Conservation (phyloP, 768 basidiomycete species). For the Cytidiella melzeri region DNA sequence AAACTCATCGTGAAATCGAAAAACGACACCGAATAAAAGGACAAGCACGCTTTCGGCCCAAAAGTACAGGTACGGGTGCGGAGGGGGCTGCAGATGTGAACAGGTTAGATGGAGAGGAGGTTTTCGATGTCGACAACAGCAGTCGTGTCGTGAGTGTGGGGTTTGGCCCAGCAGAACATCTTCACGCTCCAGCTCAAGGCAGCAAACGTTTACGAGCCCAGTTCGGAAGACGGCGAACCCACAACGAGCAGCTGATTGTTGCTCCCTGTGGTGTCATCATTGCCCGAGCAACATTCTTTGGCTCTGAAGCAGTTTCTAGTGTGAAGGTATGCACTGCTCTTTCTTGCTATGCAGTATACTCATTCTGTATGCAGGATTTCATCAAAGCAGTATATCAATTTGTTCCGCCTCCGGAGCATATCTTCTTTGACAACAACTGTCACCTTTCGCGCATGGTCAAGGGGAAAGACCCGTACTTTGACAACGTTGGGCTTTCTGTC, state of each 20-base stretch:
- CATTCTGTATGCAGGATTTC: slow-evolving; percentile 13
- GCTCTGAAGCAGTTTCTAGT: slow-evolving; percentile 15
- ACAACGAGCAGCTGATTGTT: slow-evolving; percentile 25
- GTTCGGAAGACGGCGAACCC: slow-evolving; percentile 21
- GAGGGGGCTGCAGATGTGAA: not conserved
- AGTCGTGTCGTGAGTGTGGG: not conserved
- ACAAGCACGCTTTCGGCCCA: slow-evolving; percentile 6
- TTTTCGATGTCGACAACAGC: too few relatives aligned
- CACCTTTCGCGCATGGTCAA: slow-evolving; percentile 15
- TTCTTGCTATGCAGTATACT: slow-evolving; percentile 7
- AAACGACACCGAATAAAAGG: not conserved
- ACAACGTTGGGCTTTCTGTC: slow-evolving; percentile 22
- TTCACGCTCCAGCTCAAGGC: not conserved
- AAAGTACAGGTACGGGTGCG: not conserved
- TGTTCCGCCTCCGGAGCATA: slow-evolving; percentile 17
- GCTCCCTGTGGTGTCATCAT: slow-evolving; percentile 18
- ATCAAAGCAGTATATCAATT: slow-evolving; percentile 3
- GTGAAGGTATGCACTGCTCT: slow-evolving; percentile 10
- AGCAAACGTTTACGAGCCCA: not conserved
- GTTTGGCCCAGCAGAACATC: not conserved
- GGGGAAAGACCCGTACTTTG: slow-evolving; percentile 17
- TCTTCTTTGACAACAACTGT: slow-evolving; percentile 29
- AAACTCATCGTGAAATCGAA: not conserved
- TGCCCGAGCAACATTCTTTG: slow-evolving; percentile 18
- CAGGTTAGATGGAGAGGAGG: not conserved